phyloP scores from a whole-genome alignment of 805 yeast genomes.

The Phaffomyces thermotolerans region DNA sequence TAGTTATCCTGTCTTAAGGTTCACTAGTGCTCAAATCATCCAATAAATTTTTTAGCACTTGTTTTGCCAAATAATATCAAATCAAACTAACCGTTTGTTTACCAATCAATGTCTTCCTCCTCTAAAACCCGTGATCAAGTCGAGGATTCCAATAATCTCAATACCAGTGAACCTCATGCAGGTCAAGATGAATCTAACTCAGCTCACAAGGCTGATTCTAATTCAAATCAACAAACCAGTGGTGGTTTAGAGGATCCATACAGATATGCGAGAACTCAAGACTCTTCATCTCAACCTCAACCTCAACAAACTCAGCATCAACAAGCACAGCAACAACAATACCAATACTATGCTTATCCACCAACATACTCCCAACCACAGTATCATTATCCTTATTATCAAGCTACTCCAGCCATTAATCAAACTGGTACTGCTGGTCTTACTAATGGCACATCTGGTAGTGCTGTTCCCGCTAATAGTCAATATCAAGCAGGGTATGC shows the following conservation, averaged over 20 bases:
- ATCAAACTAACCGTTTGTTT: too few species aligned
- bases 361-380: slow-evolving; percentile 13
- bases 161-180: neutral
- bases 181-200: slow-evolving; percentile 1
- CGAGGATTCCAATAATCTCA: neutral
- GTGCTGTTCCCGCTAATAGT: neutral
- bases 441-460: neutral
- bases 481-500: slow-evolving; percentile 10
- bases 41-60: too few species aligned
- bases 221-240: neutral
- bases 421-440: slow-evolving; percentile 1
- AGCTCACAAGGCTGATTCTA: neutral
- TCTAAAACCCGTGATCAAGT: neutral
- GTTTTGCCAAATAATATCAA: too few species aligned
- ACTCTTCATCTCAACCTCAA: neutral
- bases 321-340: slow-evolving; percentile 9
- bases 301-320: slow-evolving; percentile 4
- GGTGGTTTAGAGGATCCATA: slow-evolving; percentile 8
- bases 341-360: slow-evolving; percentile 10
- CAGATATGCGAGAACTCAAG: slow-evolving; percentile 8
- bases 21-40: too few species aligned
- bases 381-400: slow-evolving; percentile 22
- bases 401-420: neutral
- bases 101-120: neutral
- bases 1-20: too few species aligned